These are phyloP conservation scores for Salix viminalis DNA, from an alignment of 345 rosid species.

Conservation along the genomic window DNA sequence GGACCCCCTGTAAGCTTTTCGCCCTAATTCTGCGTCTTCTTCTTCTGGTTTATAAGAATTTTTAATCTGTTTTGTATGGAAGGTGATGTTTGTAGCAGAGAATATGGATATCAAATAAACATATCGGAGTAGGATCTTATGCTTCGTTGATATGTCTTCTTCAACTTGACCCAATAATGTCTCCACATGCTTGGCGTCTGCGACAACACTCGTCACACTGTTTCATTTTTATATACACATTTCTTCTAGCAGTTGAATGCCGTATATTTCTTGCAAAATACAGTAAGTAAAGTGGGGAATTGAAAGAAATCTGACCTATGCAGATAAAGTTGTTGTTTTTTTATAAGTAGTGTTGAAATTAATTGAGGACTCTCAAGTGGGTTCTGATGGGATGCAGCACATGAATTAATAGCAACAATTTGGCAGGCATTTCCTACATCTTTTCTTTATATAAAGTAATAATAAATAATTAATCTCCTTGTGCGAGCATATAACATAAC, in stretches of 20 bases:
- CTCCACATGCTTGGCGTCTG: neutral
- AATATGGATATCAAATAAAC: neutral
- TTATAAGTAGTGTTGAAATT: neutral
- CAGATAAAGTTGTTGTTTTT: neutral
- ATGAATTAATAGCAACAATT: neutral
- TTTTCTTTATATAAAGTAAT: too few relatives aligned
- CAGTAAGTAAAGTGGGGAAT: neutral
- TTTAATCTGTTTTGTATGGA: neutral
- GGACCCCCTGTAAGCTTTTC: neutral
- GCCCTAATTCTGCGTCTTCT: too few relatives aligned
- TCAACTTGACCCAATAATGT: conserved; percentile 16
- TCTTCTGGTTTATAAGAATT: neutral
- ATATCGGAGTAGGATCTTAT: neutral
- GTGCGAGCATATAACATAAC: neutral
- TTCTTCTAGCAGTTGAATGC: neutral
- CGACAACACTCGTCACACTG: neutral
- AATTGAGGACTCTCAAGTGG: neutral
- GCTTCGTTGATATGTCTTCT: conserved; percentile 23
- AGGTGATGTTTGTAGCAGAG: neutral
- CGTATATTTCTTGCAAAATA: neutral
- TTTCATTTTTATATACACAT: neutral
- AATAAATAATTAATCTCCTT: neutral
- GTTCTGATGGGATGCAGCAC: neutral
- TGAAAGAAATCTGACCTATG: neutral
- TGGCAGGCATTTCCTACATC: too few relatives aligned